A percentile compares a stretch with the other conserved stretches of the same genome.
Evolutionary conservation across 441 rosid species (phyloP).

Genomic region (Euphorbia celastroides): DNA sequence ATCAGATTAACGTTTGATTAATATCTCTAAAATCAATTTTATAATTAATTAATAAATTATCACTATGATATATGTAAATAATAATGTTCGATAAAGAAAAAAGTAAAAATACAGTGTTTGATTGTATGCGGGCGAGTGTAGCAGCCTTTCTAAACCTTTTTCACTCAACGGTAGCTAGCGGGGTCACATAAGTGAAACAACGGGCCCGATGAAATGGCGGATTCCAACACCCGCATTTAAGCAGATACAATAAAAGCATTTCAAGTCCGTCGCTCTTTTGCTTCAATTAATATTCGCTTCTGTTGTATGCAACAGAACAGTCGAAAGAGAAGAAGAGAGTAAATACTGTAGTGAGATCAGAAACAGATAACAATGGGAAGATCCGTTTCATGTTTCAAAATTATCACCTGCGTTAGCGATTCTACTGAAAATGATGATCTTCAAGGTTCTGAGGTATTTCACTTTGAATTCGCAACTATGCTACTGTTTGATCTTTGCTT

Average conservation of each 20-base stretch:
- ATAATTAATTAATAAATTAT: too few species aligned
- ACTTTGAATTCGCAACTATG: too few species aligned
- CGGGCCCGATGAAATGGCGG: slow-evolving; percentile 36
- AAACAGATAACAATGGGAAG: slow-evolving; percentile 50
- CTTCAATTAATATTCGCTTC: slow-evolving; percentile 34
- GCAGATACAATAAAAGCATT: slow-evolving; percentile 31
- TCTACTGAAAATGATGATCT: slow-evolving; percentile 42
- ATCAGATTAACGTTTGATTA: too few species aligned
- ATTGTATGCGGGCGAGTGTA: neutral
- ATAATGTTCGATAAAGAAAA: too few species aligned
- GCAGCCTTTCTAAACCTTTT: neutral
- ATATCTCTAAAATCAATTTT: too few species aligned
- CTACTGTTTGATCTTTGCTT: neutral
- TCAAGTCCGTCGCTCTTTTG: slow-evolving; percentile 50
- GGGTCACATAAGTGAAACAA: neutral
- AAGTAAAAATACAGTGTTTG: neutral
- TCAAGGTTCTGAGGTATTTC: slow-evolving; percentile 48
- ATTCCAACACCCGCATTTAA: slow-evolving; percentile 34
- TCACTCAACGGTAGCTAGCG: too few species aligned
- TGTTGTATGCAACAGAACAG: slow-evolving; percentile 28
- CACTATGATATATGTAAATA: too few species aligned
- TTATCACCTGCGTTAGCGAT: slow-evolving; percentile 70
- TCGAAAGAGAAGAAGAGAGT: slow-evolving; percentile 1
- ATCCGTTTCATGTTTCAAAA: slow-evolving; percentile 77
- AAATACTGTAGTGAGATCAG: neutral